Evolutionary conservation across 2,329 filamentous ascomycete genomes (phyloP).

Genomic region (Cladosporium halotolerans): DNA sequence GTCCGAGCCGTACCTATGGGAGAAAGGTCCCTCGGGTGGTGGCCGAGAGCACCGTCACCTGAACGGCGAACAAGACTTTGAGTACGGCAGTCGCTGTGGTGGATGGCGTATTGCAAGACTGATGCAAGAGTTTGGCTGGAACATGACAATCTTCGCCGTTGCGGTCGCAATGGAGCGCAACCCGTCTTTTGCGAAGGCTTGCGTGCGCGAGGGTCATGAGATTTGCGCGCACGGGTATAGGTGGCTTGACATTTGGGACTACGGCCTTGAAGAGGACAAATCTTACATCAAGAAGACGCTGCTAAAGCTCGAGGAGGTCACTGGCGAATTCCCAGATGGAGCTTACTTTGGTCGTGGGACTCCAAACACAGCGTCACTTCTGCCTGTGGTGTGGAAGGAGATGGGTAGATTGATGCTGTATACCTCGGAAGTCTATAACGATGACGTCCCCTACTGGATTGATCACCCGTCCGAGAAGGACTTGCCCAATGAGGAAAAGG

Average conservation of each 20-base stretch:
- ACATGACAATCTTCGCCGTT: constrained; percentile 39
- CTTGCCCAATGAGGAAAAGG: constrained; percentile 28
- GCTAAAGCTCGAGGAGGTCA: constrained; percentile 34
- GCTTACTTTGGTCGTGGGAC: constrained; percentile 46
- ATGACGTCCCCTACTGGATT: constrained; percentile 52
- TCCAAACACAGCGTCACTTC: constrained; percentile 40
- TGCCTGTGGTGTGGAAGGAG: constrained; percentile 47
- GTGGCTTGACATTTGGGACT: constrained; percentile 40
- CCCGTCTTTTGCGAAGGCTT: constrained; percentile 35
- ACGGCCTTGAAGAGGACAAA: constrained; percentile 41
- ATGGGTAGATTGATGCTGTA: constrained; percentile 44
- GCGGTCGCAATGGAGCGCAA: constrained; percentile 37
- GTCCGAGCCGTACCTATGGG: constrained; percentile 34
- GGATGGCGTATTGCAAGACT: constrained; percentile 38
- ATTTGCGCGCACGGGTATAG: constrained; percentile 37
- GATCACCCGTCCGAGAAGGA: constrained; percentile 46
- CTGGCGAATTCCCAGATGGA: constrained; percentile 43
- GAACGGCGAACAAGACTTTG: constrained; percentile 43
- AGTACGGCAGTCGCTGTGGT: constrained; percentile 32
- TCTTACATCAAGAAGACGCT: constrained; percentile 42
- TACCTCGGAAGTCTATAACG: constrained; percentile 47
- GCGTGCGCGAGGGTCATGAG: constrained; percentile 37
- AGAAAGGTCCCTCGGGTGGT: constrained; percentile 29
- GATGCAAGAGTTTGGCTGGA: constrained; percentile 38
- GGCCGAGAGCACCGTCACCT: constrained; percentile 31